Percentiles rank a stretch among this genome's conserved stretches.
Conservation (phyloP, 352 stramenopile genomes). For the Globisporangium solare region DNA sequence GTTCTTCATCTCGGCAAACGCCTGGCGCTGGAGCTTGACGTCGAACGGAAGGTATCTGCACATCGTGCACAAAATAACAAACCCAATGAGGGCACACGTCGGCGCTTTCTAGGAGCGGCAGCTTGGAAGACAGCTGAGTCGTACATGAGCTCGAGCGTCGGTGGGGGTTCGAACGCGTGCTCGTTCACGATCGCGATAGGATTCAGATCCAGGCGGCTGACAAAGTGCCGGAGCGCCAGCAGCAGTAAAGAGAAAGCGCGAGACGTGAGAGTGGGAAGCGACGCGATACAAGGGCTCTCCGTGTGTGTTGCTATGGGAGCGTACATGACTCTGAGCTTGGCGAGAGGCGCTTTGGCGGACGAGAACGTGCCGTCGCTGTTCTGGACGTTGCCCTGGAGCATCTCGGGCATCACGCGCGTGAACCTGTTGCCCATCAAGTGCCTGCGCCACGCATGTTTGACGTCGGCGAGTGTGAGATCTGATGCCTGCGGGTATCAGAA, state of each 20-base stretch:
- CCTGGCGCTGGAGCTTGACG: conserved; percentile 67
- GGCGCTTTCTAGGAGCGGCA: neutral
- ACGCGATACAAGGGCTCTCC: neutral
- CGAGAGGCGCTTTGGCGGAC: conserved; percentile 32
- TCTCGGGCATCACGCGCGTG: conserved; percentile 48
- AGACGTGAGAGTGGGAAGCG: neutral
- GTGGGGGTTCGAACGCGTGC: conserved; percentile 49
- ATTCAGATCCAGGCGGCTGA: conserved; percentile 70
- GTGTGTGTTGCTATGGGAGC: conserved; percentile 5
- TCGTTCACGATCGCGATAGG: conserved; percentile 69
- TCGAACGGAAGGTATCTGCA: conserved; percentile 67
- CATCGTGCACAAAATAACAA: neutral
- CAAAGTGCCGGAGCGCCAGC: neutral
- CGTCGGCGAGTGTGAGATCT: conserved; percentile 1
- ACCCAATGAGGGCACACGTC: conserved; percentile 3
- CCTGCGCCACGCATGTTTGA: conserved; percentile 17
- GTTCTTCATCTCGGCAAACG: conserved; percentile 72
- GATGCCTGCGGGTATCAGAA: neutral
- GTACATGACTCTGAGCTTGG: conserved; percentile 71
- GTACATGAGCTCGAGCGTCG: conserved; percentile 67
- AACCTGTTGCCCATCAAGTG: conserved; percentile 74
- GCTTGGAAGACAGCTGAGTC: neutral
- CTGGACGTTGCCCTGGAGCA: conserved; percentile 56
- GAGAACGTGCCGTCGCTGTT: conserved; percentile 54
- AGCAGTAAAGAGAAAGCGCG: neutral